A percentile compares a stretch with the other conserved stretches of the same genome.
These are phyloP conservation scores for Aspergillus novoparasiticus DNA, from an alignment of 2,329 filamentous ascomycete species.

Conservation along the genomic window DNA sequence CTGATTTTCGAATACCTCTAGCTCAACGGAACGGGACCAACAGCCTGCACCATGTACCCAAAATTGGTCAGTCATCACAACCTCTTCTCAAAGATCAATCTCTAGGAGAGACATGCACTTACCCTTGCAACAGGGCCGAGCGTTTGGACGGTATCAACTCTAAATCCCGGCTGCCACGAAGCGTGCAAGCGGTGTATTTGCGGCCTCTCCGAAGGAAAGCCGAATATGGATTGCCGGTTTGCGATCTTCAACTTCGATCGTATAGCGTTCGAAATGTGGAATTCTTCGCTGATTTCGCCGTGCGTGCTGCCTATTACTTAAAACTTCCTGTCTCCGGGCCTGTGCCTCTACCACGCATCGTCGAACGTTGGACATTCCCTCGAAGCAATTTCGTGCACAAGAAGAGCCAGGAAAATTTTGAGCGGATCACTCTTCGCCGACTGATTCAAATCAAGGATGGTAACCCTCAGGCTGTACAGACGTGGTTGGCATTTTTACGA, in stretches of 20 bases:
- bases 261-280: slow-evolving; percentile 89
- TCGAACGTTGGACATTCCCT: slow-evolving; percentile 92
- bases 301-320: slow-evolving; percentile 93
- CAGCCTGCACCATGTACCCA: slow-evolving; percentile 1
- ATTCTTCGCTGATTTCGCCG: slow-evolving; percentile 91
- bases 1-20: background rate
- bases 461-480: slow-evolving; percentile 80
- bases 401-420: slow-evolving; percentile 97
- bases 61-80: slow-evolving; percentile 11
- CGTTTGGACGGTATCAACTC: slow-evolving; percentile 37
- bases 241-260: slow-evolving; percentile 89
- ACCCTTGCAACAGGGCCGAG: slow-evolving; percentile 33
- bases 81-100: background rate
- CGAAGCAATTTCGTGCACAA: slow-evolving; percentile 90
- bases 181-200: slow-evolving; percentile 83
- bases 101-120: background rate
- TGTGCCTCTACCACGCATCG: slow-evolving; percentile 80
- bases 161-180: slow-evolving; percentile 67
- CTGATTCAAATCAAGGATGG: slow-evolving; percentile 93
- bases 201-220: slow-evolving; percentile 76
- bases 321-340: slow-evolving; percentile 83
- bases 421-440: slow-evolving; percentile 81
- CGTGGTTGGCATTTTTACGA: slow-evolving; percentile 89
- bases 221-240: slow-evolving; percentile 77
- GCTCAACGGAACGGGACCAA: slow-evolving; percentile 1